Base-by-base conservation (phyloP, 2,329 filamentous ascomycete species). In the Apiospora koreana region DNA sequence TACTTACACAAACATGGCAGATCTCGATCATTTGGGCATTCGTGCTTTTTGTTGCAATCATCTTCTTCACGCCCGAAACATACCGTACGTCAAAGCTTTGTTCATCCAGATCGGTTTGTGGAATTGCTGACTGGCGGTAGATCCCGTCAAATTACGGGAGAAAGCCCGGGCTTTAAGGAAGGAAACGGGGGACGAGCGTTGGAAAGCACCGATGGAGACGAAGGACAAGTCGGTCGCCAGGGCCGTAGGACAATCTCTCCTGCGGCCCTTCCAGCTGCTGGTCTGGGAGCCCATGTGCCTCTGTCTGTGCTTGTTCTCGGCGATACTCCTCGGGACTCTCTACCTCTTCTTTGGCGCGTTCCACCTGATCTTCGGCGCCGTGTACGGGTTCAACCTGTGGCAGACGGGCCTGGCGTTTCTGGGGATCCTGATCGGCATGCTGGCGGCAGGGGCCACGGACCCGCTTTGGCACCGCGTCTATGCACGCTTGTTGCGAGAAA, bases 271-370 rank as follows among this genome's bases (percentile, higher is more conserved):
- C 78, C 89, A 96, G 80, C 87, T 98, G 7, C 86, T 98, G 69
- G 80, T 91, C 67, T 87, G 93, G 69, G 94, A 97, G 83, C 93
- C 93, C 73, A 98, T 97, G 94, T 93, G 91, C 71, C 84, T 96
- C 70, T 90, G 90, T 74, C 89, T 98, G 35, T 96, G 94, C 80
- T 82, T 96, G 28, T 93, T 95, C 75, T 93, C 93, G 0, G 94
- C 94, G 48, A 89, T 98, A 69, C 84, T 97, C n/a, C 85, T 97
- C 9, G 95, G 94, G 6, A 92, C 97, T 62, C 83, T 97, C 2
- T 97, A 97, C 78, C 88, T 97, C 48, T 97, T 97, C 84, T 97
- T 97, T 79, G 94, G 94, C 25, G 94, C 94, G 0, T 97, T 97
- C 76, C 88, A 92, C 6, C 83, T 97, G 62, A 90, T 97, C 21